Conservation (phyloP, 2,329 filamentous ascomycete species). For the Coniella vitis region DNA sequence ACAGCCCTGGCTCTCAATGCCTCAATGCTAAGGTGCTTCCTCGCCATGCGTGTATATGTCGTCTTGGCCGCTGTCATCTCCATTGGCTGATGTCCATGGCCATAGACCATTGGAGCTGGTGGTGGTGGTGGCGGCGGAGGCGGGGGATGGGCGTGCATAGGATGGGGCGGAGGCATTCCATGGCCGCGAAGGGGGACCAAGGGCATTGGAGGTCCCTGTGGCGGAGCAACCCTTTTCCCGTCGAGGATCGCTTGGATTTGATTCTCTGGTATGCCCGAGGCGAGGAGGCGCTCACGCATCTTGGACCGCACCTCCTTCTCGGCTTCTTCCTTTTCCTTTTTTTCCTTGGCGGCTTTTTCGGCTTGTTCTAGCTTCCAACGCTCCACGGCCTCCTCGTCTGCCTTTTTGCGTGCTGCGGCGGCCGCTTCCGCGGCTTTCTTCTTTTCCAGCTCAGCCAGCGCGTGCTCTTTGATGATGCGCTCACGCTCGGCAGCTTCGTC, state of each 20-base stretch:
- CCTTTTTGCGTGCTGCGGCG: slow-evolving; percentile 36
- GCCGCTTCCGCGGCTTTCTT: slow-evolving; percentile 39
- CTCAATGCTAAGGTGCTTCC: slow-evolving; percentile 55
- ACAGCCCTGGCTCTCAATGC: slow-evolving; percentile 49
- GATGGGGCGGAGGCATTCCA: not conserved
- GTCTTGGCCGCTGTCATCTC: slow-evolving; percentile 21
- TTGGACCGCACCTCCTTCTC: slow-evolving; percentile 50
- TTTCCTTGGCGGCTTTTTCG: slow-evolving; percentile 39
- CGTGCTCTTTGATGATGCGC: slow-evolving; percentile 46
- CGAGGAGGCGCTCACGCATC: slow-evolving; percentile 50
- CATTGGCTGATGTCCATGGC: not conserved
- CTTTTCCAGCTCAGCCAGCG: slow-evolving; percentile 40
- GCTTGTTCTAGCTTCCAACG: slow-evolving; percentile 44
- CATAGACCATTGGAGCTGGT: not conserved
- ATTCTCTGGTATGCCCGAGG: slow-evolving; percentile 52
- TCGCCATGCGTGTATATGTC: slow-evolving; percentile 58
- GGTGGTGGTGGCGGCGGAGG: not conserved
- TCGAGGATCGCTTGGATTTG: slow-evolving; percentile 53
- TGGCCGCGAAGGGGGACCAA: not conserved
- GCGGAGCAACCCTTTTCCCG: slow-evolving; percentile 41
- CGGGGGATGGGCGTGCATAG: not conserved
- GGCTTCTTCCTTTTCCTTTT: slow-evolving; percentile 39
- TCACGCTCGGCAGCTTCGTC: slow-evolving; percentile 42
- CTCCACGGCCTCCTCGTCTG: slow-evolving; percentile 44
- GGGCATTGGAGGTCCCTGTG: not conserved